phyloP scores from a whole-genome alignment of 2,329 filamentous ascomycete genomes.

The Parasarocladium wereldwijsianum region DNA sequence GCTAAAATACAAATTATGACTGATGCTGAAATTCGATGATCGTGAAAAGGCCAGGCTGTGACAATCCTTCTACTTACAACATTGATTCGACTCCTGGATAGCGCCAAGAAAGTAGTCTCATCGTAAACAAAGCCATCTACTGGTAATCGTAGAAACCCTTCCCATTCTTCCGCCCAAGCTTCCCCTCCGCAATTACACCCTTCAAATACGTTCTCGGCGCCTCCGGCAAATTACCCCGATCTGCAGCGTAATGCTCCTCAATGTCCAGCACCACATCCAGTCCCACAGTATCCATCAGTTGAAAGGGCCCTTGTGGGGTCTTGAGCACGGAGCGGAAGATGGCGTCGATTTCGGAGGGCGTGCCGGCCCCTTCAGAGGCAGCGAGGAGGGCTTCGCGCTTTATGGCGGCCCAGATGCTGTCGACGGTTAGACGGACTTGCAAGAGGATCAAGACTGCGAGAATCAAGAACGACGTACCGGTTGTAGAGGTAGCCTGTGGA shows the following conservation, averaged over 20 bases:
- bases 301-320: constrained; percentile 16
- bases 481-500: constrained; percentile 20
- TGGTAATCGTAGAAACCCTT: constrained; percentile 15
- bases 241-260: constrained; percentile 16
- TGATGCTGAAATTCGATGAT: too few relatives aligned
- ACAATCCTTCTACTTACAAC: too few relatives aligned
- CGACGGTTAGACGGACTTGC: neutral
- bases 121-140: too few relatives aligned
- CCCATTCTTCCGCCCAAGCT: constrained; percentile 15
- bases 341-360: constrained; percentile 15
- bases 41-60: too few relatives aligned
- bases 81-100: too few relatives aligned
- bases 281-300: constrained; percentile 17
- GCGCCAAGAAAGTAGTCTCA: too few relatives aligned
- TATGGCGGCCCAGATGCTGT: constrained; percentile 18
- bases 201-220: constrained; percentile 13
- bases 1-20: too few relatives aligned
- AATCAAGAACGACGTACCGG: constrained; percentile 10
- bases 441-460: neutral
- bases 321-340: constrained; percentile 16
- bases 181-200: constrained; percentile 10
- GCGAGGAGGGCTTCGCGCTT: constrained; percentile 16
- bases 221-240: constrained; percentile 10
- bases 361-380: constrained; percentile 15
- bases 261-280: constrained; percentile 17